Percentiles rank a stretch among this genome's conserved stretches.
Conservation (phyloP, 2,329 filamentous ascomycete genomes). For the Fonsecaea pedrosoi region DNA sequence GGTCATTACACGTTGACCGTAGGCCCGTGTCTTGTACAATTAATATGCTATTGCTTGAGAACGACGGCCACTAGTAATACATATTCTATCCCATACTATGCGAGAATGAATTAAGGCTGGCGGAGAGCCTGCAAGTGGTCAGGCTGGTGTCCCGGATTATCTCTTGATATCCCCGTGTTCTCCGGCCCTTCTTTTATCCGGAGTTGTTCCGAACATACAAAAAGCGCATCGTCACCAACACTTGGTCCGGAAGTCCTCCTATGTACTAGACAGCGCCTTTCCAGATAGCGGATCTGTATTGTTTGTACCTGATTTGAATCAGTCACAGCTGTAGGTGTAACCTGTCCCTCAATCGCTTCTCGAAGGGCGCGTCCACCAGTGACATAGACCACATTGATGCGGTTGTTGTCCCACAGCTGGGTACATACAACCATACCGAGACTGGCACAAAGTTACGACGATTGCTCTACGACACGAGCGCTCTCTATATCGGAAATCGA, state of each 20-base stretch:
- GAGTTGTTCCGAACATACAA: neutral
- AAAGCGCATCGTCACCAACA: neutral
- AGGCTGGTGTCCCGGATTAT: neutral
- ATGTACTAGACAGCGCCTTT: neutral
- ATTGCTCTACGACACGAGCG: neutral
- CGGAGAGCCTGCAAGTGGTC: neutral
- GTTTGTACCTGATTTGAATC: neutral
- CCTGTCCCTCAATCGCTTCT: neutral
- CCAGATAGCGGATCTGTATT: neutral
- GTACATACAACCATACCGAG: neutral
- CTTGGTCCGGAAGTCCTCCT: neutral
- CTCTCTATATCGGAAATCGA: neutral
- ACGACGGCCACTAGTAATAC: too few relatives aligned
- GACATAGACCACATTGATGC: neutral
- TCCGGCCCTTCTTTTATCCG: neutral
- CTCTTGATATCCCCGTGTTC: neutral
- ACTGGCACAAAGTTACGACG: neutral
- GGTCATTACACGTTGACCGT: too few relatives aligned
- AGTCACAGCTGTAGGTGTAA: neutral
- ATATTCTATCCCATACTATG: too few relatives aligned
- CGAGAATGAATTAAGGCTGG: too few relatives aligned
- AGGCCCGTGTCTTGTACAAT: too few relatives aligned
- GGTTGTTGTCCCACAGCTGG: neutral
- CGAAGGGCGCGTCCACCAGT: neutral
- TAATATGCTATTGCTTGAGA: too few relatives aligned